Conservation (phyloP, 805 yeast genomes). For the Ogataea nitratoaversa region DNA sequence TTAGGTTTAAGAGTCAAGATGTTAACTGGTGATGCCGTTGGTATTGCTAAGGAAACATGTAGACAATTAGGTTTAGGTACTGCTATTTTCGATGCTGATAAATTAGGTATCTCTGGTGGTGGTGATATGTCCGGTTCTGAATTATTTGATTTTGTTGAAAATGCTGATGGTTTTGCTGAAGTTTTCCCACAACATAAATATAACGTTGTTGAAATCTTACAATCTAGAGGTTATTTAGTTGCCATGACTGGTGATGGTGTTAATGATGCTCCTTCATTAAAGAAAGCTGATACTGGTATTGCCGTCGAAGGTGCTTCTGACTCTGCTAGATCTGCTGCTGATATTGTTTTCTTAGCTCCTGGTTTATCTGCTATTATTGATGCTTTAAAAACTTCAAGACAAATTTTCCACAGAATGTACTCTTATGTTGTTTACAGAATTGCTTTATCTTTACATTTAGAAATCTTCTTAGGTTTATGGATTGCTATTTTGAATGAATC, state of each 20-base stretch:
- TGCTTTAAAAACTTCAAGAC: conserved; percentile 89
- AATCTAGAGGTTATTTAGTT: conserved; percentile 90
- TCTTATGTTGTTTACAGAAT: conserved; percentile 95
- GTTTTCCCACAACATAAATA: conserved; percentile 96
- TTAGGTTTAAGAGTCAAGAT: conserved; percentile 92
- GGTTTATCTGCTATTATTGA: conserved; percentile 92
- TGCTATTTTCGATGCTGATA: conserved; percentile 92
- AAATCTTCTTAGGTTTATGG: conserved; percentile 91
- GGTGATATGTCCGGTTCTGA: conserved; percentile 95
- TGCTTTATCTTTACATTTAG: conserved; percentile 89
- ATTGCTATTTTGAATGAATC: conserved; percentile 85
- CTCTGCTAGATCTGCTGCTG: conserved; percentile 94
- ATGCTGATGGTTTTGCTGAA: conserved; percentile 96
- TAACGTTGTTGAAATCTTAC: conserved; percentile 90
- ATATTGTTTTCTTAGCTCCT: conserved; percentile 89
- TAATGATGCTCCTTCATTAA: conserved; percentile 92
- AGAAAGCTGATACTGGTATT: conserved; percentile 92
- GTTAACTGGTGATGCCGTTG: conserved; percentile 98
- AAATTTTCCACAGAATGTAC: conserved; percentile 98
- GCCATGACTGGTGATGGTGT: conserved; percentile 99
- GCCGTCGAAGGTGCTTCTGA: conserved; percentile 97
- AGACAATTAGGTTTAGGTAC: conserved; percentile 95
- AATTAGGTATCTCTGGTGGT: conserved; percentile 86
- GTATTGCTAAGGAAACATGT: conserved; percentile 96
- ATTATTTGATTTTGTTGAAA: conserved; percentile 92